Percentiles rank a stretch among this genome's conserved stretches.
phyloP scores from a whole-genome alignment of 257 asterid species.

The Ballota nigra region DNA sequence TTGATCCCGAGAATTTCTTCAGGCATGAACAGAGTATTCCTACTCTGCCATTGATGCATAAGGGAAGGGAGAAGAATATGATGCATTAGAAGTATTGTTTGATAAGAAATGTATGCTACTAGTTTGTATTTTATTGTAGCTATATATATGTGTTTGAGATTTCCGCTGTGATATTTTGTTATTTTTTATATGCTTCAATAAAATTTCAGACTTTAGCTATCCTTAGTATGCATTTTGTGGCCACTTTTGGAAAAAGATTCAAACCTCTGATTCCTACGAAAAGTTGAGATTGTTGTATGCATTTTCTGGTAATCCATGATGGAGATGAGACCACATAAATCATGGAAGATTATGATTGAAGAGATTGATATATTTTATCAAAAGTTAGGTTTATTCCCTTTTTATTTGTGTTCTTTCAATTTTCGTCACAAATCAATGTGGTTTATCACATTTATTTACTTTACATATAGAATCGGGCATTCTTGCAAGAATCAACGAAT shows the following conservation, averaged over 20 bases:
- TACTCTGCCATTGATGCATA: slow-evolving; percentile 31
- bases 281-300: no score
- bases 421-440: no score
- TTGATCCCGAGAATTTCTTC: slow-evolving; percentile 70
- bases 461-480: no score
- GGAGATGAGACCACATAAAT: no score
- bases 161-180: slow-evolving; percentile 2
- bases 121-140: background rate
- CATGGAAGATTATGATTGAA: no score
- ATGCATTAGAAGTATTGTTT: slow-evolving; percentile 11
- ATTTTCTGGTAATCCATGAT: no score
- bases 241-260: no score
- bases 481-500: background rate
- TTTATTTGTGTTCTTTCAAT: no score
- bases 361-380: no score
- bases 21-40: slow-evolving; percentile 78
- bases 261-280: no score
- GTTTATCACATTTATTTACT: no score
- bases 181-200: background rate
- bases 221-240: background rate
- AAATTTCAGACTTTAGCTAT: background rate
- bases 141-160: background rate
- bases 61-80: slow-evolving; percentile 22
- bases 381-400: no score
- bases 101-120: background rate